Conservation (phyloP, 257 asterid genomes). For the Fraxinus quadrangulata region DNA sequence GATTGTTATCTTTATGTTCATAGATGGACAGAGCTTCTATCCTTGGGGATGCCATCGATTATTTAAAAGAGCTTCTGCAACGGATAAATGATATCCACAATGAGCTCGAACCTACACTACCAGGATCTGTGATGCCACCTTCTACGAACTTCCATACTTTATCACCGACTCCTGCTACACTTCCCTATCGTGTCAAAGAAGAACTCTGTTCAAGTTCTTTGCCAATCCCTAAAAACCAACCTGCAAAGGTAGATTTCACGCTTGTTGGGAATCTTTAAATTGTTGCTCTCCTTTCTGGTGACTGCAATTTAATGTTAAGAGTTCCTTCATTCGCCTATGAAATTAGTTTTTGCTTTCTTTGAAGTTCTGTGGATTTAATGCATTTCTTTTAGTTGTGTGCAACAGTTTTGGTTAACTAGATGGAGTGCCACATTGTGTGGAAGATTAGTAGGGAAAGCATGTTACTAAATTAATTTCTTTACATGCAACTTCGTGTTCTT, state of each 20-base stretch:
- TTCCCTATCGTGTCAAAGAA: constrained; percentile 68
- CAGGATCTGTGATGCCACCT: constrained; percentile 57
- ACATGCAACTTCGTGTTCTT: background rate
- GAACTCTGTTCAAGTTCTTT: constrained; percentile 70
- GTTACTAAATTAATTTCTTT: constrained; percentile 9
- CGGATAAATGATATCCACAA: constrained; percentile 77
- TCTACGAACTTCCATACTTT: constrained; percentile 66
- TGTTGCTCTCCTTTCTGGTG: constrained; percentile 4
- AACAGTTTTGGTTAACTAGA: background rate
- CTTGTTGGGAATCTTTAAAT: constrained; percentile 3
- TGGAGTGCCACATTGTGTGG: background rate
- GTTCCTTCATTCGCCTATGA: background rate
- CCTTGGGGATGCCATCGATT: constrained; percentile 87
- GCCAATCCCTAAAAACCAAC: constrained; percentile 79
- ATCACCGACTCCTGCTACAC: constrained; percentile 66
- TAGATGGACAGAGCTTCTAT: constrained; percentile 95
- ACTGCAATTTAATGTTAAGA: background rate
- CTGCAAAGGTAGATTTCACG: constrained; percentile 61
- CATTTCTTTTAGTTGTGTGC: constrained; percentile 3
- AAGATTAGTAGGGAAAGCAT: background rate
- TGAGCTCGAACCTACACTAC: constrained; percentile 69
- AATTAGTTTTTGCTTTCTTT: background rate
- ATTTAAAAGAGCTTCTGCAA: constrained; percentile 78
- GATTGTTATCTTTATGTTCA: constrained; percentile 14
- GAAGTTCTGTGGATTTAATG: background rate